Conservation (phyloP, 805 yeast species). For the Wickerhamiella occidentalis region DNA sequence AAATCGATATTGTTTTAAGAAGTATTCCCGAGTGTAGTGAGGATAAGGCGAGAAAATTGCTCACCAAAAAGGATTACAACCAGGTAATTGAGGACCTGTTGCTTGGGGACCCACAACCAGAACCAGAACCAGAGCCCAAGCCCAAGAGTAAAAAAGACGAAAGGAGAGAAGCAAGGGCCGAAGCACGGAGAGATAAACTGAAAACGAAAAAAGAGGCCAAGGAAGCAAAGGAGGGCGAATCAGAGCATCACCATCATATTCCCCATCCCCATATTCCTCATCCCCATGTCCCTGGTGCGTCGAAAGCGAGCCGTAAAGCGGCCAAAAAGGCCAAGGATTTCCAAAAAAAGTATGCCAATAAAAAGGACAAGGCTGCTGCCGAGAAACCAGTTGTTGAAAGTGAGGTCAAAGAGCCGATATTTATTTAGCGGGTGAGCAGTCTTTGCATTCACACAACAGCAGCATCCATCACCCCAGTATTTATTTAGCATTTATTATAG, state of each 20-base stretch:
- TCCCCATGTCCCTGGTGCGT: not conserved
- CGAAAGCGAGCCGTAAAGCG: not conserved
- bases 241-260: not conserved
- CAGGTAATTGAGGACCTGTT: slow-evolving; percentile 26
- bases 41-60: slow-evolving; percentile 12
- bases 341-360: slow-evolving; percentile 7
- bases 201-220: not conserved
- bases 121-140: not conserved
- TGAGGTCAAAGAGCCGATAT: not conserved
- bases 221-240: too few species aligned
- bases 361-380: not conserved
- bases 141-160: not conserved
- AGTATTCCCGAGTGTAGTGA: slow-evolving; percentile 22
- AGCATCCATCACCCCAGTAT: too few species aligned
- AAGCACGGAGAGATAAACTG: not conserved
- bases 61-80: slow-evolving; percentile 18
- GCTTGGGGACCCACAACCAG: slow-evolving; percentile 11
- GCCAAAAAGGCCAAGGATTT: not conserved
- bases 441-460: too few species aligned
- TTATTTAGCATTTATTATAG: too few species aligned
- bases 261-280: not conserved
- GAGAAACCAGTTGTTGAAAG: not conserved
- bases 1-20: slow-evolving; percentile 23
- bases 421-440: not conserved
- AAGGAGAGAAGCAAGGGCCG: not conserved